Base-by-base conservation (phyloP, 2,329 filamentous ascomycete genomes). In the Penicillium palitans region DNA sequence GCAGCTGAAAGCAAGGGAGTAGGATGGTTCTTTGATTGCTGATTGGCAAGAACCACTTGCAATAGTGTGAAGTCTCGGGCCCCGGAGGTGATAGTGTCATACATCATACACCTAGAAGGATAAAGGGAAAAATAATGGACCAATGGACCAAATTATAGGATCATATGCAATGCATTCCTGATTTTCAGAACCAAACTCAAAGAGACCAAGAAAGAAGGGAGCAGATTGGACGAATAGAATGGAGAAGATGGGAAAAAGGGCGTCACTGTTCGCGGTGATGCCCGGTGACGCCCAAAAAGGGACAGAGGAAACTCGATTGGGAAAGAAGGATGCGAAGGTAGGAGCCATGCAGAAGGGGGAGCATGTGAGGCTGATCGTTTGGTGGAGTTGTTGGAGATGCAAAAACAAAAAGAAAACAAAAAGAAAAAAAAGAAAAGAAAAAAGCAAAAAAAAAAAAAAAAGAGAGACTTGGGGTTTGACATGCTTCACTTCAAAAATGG, bases 51-150 rank as follows among this genome's bases (percentile, higher is more conserved):
- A 19, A 44, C 6, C 5, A 9, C 27, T 10, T 42, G 29, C 57
- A 48, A 56, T 64, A 62, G 58, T 40, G 29, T 27, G 21, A 55
- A 31, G 46, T 61, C 52, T 56, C 46, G 46, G 15, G 39, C 31
- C 31, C 10, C 45, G 29, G 41, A 37, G 45, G 45, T 58, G 58
- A 59, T 64, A 57, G 61, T 64, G 58, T 61, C 61, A 64, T 64
- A 58, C 56, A 40, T 40, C n/a, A 19, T 19, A 12, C n/a, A 19
- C 10, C n/a, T 40, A 10, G 10, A 21, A 21, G n/a, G n/a, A 9
- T 19, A n/a, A 35, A 17, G 15, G 17, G 17, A 12, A 19, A 19
- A 33, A 12, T 21, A 21, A 21, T 21, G 19, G 19, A 21, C 19
- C 19, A n/a, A 31, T 40, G 15, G 15, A 3, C 4, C 15, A 39